phyloP scores from a whole-genome alignment of 345 rosid species.

The Combretum micranthum region DNA sequence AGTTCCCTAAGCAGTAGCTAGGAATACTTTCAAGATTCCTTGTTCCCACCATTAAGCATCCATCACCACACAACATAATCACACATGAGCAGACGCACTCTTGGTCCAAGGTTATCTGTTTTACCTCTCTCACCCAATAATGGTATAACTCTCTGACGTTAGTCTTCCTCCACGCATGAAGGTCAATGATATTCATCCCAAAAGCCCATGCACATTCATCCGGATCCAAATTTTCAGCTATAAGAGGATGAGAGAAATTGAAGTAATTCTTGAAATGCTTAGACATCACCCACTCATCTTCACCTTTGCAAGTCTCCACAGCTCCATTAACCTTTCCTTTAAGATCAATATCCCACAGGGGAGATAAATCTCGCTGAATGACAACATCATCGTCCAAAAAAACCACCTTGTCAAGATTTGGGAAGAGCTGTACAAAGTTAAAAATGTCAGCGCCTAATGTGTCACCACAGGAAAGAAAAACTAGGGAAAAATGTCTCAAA shows the following conservation, averaged over 20 bases:
- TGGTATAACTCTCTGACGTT: constrained; percentile 76
- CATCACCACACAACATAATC: constrained; percentile 9
- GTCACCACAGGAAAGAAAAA: too few species aligned
- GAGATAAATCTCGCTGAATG: constrained; percentile 81
- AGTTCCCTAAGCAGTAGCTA: too few species aligned
- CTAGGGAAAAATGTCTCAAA: too few species aligned
- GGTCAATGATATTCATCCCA: constrained; percentile 93
- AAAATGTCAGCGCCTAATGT: constrained; percentile 6
- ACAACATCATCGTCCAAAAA: constrained; percentile 93
- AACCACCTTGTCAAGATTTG: constrained; percentile 85
- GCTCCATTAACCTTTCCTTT: constrained; percentile 96
- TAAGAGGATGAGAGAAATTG: constrained; percentile 87
- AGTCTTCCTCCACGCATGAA: constrained; percentile 71
- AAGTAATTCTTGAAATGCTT: constrained; percentile 89
- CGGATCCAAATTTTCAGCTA: constrained; percentile 64
- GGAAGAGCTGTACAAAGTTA: constrained; percentile 65
- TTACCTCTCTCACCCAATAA: constrained; percentile 88
- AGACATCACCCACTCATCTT: constrained; percentile 97
- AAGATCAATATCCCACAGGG: constrained; percentile 89
- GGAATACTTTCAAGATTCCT: too few species aligned
- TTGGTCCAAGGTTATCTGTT: neutral
- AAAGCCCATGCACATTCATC: constrained; percentile 96
- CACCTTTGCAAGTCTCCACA: constrained; percentile 93
- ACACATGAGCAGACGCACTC: neutral
- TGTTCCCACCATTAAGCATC: too few species aligned